phyloP scores from a whole-genome alignment of 129 eudicot genomes.

The Flaveria linearis region DNA sequence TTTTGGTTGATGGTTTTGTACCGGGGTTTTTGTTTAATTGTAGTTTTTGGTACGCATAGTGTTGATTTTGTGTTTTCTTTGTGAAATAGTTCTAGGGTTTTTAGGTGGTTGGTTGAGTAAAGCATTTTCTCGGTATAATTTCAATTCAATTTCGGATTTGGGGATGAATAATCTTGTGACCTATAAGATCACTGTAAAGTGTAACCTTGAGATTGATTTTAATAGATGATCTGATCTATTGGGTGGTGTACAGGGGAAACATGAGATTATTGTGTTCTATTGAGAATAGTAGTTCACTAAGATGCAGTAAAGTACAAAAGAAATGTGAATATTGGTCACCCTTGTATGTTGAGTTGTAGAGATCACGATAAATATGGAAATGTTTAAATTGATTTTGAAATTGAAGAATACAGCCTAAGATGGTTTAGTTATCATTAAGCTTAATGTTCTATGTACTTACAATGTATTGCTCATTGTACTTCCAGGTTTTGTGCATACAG shows the following conservation, averaged over 20 bases:
- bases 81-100: conserved; percentile 20
- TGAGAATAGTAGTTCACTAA: not conserved
- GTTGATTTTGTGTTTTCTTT: conserved; percentile 12
- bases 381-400: conserved; percentile 5
- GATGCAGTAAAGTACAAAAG: not conserved
- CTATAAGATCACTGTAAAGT: not conserved
- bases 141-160: not conserved
- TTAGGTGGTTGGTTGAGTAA: conserved; percentile 18
- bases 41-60: not conserved
- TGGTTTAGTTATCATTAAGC: conserved; percentile 11
- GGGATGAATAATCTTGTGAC: too few relatives aligned
- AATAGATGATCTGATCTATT: not conserved
- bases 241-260: not conserved
- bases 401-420: conserved; percentile 4
- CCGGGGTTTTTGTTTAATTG: not conserved
- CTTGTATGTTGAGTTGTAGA: not conserved
- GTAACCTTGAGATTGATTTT: not conserved
- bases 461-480: conserved; percentile 21
- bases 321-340: not conserved
- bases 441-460: conserved; percentile 12
- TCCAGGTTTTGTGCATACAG: conserved; percentile 63
- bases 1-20: conserved; percentile 9
- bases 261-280: conserved; percentile 16
- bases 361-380: not conserved
- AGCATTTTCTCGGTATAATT: not conserved